Base-by-base conservation (phyloP, 495 filamentous ascomycete genomes). In the Lophiostoma macrostomum region DNA sequence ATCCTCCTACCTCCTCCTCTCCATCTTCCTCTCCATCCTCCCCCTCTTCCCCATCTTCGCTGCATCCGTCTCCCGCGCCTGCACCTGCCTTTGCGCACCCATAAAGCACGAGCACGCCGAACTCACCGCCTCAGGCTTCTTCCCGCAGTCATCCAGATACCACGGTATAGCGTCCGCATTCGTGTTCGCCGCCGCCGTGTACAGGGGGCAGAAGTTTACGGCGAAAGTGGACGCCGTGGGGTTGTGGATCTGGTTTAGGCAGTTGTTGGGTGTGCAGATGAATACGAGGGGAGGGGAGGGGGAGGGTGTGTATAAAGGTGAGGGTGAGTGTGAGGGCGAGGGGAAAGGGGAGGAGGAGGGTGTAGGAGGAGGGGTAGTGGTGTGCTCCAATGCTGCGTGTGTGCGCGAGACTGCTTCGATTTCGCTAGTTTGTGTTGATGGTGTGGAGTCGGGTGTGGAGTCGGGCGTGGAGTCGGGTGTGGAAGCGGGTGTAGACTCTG, bases 81-180 rank as follows among this genome's bases (percentile, higher is more conserved):
- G n/a, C n/a, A 20, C 23, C 38, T n/a, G 12, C 16, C 13, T 42
- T 23, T 16, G n/a, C 16, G n/a, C 22, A 35, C 35, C 32, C 39
- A 44, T 53, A 34, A 56, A 19, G 20, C 53, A 56, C 31, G 19
- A 25, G 36, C 53, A 56, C 18, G 53, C 53, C 35, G 32, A 31
- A 16, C 32, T 56, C 7, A 56, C 53, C 30, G 24, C 20, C 37
- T 41, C 35, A 3, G 24, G 18, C 5, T 31, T 28, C 6, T 30
- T 38, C n/a, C 19, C 13, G 35, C 43, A 56, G 36, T 56, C 49
- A 8, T 12, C 12, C 24, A 49, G 44, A 19, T 44, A 56, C 5
- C 6, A 31, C 22, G 53, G 55, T 25, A 52, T 47, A 18, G 55
- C 55, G 0, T 8, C 14, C 31, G 29, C n/a, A 6, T 7, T 42